Evolutionary conservation across 495 filamentous ascomycete genomes (phyloP).

Genomic region (Penicillium diatomitis): DNA sequence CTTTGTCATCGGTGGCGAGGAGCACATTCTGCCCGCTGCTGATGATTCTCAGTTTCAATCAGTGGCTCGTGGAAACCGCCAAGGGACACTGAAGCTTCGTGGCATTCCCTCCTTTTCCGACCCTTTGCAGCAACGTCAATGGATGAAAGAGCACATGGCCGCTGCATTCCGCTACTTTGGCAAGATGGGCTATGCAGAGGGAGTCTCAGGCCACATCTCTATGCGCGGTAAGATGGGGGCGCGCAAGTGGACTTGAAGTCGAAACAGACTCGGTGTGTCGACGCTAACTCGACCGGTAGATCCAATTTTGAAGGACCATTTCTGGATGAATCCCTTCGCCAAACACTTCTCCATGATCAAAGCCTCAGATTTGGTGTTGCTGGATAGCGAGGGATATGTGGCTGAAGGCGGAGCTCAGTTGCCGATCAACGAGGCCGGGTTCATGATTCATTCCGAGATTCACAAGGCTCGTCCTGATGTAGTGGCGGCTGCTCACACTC

Average conservation of each 20-base stretch:
- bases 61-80: slow-evolving; percentile 29
- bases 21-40: slow-evolving; percentile 16
- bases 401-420: slow-evolving; percentile 44
- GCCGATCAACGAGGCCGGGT: slow-evolving; percentile 57
- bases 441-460: slow-evolving; percentile 53
- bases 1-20: slow-evolving; percentile 13
- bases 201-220: slow-evolving; percentile 56
- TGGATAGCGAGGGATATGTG: slow-evolving; percentile 40
- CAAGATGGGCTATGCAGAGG: slow-evolving; percentile 60
- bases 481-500: slow-evolving; percentile 41
- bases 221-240: slow-evolving; percentile 27
- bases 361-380: slow-evolving; percentile 40
- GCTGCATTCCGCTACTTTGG: slow-evolving; percentile 67
- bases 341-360: slow-evolving; percentile 49
- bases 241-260: no score
- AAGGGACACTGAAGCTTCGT: slow-evolving; percentile 37
- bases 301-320: slow-evolving; percentile 28
- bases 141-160: slow-evolving; percentile 63
- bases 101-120: slow-evolving; percentile 52
- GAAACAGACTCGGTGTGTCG: no score
- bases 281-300: slow-evolving; percentile 7
- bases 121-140: slow-evolving; percentile 51
- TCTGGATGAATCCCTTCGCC: slow-evolving; percentile 61
- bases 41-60: slow-evolving; percentile 29
- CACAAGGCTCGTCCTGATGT: slow-evolving; percentile 44